Evolutionary conservation across 1,139 yeast genomes (phyloP).

Genomic region (Debaryomycetaceae sp.): DNA sequence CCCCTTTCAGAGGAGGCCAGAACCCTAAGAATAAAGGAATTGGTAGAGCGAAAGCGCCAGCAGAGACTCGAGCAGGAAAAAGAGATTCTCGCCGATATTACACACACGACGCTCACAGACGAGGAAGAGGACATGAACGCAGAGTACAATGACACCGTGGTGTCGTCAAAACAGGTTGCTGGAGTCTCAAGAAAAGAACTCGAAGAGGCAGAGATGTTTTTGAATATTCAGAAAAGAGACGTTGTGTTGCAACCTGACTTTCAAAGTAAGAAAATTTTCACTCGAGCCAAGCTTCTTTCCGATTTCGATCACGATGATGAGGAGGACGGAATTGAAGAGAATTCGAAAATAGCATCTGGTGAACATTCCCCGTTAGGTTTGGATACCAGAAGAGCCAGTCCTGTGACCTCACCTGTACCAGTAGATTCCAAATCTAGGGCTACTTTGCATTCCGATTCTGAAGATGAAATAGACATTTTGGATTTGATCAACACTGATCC

Average conservation of each 20-base stretch:
- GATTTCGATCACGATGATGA: conserved; percentile 32
- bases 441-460: conserved; percentile 7
- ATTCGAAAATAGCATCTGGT: conserved; percentile 6
- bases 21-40: conserved; percentile 16
- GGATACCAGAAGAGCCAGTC: conserved; percentile 18
- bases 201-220: conserved; percentile 32
- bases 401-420: conserved; percentile 35
- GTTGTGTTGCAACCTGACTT: conserved; percentile 33
- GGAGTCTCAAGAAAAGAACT: conserved; percentile 24
- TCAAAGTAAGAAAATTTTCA: conserved; percentile 23
- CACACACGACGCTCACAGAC: conserved; percentile 36
- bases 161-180: conserved; percentile 10
- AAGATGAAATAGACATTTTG: conserved; percentile 16
- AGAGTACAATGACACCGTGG: conserved; percentile 17
- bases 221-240: conserved; percentile 35
- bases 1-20: conserved; percentile 18
- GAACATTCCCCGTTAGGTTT: conserved; percentile 1
- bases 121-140: conserved; percentile 37
- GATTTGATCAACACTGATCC: conserved; percentile 10
- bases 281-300: conserved; percentile 30
- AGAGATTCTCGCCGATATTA: conserved; percentile 31
- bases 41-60: conserved; percentile 21
- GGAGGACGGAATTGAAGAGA: conserved; percentile 7
- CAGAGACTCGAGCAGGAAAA: conserved; percentile 16
- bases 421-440: conserved; percentile 7